phyloP scores from a whole-genome alignment of 208 protist species.

The Acanthamoeba culbertsoni region DNA sequence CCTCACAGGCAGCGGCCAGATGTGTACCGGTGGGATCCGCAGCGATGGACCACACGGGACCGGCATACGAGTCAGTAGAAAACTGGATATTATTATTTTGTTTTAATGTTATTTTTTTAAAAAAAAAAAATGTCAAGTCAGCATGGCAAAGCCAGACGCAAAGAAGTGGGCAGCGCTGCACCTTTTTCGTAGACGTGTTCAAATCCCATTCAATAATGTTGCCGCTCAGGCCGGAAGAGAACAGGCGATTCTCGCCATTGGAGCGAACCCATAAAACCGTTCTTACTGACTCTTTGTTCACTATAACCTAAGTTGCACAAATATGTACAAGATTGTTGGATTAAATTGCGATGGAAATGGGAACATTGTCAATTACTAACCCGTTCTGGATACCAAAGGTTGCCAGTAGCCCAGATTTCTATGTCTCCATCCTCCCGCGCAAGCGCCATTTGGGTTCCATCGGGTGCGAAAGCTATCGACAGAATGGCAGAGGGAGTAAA shows the following conservation, averaged over 20 bases:
- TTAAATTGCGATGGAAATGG: neutral
- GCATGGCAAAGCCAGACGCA: neutral
- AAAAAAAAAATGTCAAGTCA: neutral
- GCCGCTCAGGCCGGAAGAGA: neutral
- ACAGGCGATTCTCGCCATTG: neutral
- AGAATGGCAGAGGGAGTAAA: neutral
- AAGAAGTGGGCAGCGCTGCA: neutral
- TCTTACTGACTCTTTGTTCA: neutral
- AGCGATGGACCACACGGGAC: constrained; percentile 21
- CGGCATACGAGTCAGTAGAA: neutral
- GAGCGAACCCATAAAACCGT: neutral
- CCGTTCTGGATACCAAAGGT: neutral
- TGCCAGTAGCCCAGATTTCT: neutral
- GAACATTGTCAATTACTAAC: neutral
- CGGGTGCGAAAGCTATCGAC: neutral
- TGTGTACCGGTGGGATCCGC: neutral
- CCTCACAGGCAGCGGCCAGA: neutral
- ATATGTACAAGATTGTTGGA: neutral
- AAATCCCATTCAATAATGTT: constrained; percentile 33
- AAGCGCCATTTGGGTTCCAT: neutral
- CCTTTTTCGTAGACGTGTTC: neutral
- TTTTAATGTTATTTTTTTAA: too few relatives aligned
- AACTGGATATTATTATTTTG: neutral
- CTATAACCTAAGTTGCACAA: neutral
- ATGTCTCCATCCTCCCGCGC: neutral